These are phyloP conservation scores for Populus alba DNA, from an alignment of 345 rosid genomes.

Conservation along the genomic window DNA sequence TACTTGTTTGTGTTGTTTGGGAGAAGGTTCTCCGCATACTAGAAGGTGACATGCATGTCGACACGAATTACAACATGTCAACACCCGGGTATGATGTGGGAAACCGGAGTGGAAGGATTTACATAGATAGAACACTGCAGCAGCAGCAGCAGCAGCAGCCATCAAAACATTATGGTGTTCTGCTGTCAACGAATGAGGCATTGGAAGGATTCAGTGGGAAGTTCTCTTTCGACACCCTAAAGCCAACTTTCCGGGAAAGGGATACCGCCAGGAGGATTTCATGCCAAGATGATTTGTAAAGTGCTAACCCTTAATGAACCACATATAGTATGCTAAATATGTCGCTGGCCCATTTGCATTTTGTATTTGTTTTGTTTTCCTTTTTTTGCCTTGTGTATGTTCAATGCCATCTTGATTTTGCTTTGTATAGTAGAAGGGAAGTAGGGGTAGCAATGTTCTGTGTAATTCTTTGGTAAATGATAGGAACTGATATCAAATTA, in stretches of 20 bases:
- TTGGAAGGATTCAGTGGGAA: constrained; percentile 61
- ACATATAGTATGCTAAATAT: constrained; percentile 2
- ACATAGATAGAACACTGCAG: constrained; percentile 35
- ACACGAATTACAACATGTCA: constrained; percentile 53
- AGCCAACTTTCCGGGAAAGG: constrained; percentile 41
- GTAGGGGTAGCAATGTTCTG: constrained; percentile 29
- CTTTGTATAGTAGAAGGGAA: constrained; percentile 46
- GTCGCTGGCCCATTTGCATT: constrained; percentile 1
- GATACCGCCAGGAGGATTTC: constrained; percentile 42
- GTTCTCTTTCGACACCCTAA: constrained; percentile 47
- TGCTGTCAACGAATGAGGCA: constrained; percentile 38
- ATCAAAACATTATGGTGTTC: constrained; percentile 45
- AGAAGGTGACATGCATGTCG: constrained; percentile 88
- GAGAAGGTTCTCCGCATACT: constrained; percentile 85
- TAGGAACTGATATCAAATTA: constrained; percentile 7
- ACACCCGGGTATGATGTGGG: constrained; percentile 79
- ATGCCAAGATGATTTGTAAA: constrained; percentile 26
- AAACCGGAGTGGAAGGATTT: constrained; percentile 75
- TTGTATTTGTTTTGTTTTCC: neutral
- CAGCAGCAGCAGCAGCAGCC: constrained; percentile 29
- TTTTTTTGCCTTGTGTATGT: neutral
- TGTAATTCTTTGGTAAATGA: constrained; percentile 33
- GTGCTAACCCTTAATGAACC: neutral
- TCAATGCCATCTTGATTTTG: constrained; percentile 29
- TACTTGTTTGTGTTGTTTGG: constrained; percentile 2